phyloP scores from a whole-genome alignment of 306 rosid genomes.

The Lablab purpureus region DNA sequence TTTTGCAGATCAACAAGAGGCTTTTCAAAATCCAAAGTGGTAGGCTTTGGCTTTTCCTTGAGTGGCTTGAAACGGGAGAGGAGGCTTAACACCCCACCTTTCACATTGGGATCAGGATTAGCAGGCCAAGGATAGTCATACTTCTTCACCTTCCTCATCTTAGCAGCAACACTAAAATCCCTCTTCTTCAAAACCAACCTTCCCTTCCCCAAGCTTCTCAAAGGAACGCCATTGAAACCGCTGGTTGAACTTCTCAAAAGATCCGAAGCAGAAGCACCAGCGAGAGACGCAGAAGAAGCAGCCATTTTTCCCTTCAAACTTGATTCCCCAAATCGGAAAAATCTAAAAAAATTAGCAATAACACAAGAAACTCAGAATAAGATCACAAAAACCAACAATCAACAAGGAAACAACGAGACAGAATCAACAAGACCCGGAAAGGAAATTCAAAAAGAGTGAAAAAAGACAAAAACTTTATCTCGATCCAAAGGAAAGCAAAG shows the following conservation, averaged over 20 bases:
- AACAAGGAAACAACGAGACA: not conserved
- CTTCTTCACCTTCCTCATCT: conserved; percentile 78
- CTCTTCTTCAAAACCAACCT: conserved; percentile 60
- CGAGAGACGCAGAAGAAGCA: conserved; percentile 62
- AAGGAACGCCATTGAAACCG: conserved; percentile 71
- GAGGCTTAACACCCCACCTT: conserved; percentile 75
- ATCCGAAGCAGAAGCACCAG: conserved; percentile 80
- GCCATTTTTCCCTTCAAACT: conserved; percentile 69
- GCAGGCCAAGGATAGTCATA: conserved; percentile 89
- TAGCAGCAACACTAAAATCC: conserved; percentile 66
- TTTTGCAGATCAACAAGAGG: conserved; percentile 80
- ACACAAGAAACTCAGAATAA: conserved; percentile 23
- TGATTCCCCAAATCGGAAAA: conserved; percentile 47
- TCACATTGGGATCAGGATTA: conserved; percentile 85
- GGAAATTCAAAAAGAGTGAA: not conserved
- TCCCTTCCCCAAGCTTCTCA: conserved; percentile 69
- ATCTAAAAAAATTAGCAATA: conserved; percentile 30
- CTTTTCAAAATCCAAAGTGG: conserved; percentile 81
- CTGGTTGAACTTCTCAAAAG: conserved; percentile 79
- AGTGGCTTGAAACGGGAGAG: conserved; percentile 87
- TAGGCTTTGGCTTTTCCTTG: conserved; percentile 75
- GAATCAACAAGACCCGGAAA: conserved; percentile 38
- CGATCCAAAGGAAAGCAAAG: conserved; percentile 34
- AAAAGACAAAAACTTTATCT: not conserved
- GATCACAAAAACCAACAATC: conserved; percentile 28